A percentile compares a stretch with the other conserved stretches of the same genome.
phyloP scores from a whole-genome alignment of 495 filamentous ascomycete species.

The Friedmanniomyces endolithicus region DNA sequence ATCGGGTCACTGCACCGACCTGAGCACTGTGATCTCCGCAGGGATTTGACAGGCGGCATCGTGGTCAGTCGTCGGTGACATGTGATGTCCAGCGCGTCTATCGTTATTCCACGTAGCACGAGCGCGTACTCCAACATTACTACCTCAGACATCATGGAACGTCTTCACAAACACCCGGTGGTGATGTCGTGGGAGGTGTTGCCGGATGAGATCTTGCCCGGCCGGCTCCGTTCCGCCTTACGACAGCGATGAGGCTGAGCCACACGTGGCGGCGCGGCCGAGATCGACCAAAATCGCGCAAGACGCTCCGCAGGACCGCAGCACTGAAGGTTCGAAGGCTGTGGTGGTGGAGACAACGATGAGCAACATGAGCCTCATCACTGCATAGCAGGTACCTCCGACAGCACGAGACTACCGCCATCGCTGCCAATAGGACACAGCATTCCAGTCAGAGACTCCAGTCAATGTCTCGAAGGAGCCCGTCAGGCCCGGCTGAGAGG shows the following conservation, averaged over 20 bases:
- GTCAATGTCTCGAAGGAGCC: too few species aligned
- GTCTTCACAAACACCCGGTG: background rate
- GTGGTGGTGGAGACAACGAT: background rate
- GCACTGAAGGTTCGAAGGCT: too few species aligned
- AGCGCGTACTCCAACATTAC: conserved; percentile 14
- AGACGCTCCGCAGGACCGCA: background rate
- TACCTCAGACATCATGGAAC: background rate
- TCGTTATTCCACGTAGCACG: conserved; percentile 4
- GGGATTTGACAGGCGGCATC: background rate
- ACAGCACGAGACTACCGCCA: too few species aligned
- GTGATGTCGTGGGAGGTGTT: background rate
- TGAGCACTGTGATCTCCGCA: background rate
- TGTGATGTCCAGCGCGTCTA: conserved; percentile 1
- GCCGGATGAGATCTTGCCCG: background rate
- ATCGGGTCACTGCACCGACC: background rate
- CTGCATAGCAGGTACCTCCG: too few species aligned
- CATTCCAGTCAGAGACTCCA: too few species aligned
- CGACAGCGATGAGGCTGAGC: background rate
- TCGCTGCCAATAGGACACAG: too few species aligned
- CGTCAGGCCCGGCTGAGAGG: too few species aligned
- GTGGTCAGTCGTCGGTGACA: background rate
- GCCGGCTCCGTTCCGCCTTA: background rate
- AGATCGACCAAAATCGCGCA: background rate
- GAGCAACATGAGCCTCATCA: too few species aligned
- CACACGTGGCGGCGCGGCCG: background rate